Conservation (phyloP, 1,284 basidiomycete genomes). For the Inonotus obliquus region DNA sequence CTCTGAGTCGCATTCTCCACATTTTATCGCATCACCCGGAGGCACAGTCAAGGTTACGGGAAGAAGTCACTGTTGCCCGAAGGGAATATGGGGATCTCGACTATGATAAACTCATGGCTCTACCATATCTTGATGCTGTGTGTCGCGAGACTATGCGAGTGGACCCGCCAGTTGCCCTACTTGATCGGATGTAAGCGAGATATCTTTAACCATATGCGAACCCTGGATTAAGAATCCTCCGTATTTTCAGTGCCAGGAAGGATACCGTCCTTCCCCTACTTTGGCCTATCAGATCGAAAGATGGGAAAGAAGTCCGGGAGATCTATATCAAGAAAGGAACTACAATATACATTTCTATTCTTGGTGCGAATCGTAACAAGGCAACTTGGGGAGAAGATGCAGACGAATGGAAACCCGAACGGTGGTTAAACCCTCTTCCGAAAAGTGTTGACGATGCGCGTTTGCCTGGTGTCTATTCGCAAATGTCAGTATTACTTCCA, state of each 20-base stretch:
- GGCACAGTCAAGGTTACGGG: constrained; percentile 25
- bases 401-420: constrained; percentile 22
- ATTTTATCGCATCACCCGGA: constrained; percentile 24
- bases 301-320: constrained; percentile 14
- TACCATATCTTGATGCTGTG: constrained; percentile 32
- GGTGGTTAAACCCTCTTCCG: constrained; percentile 20
- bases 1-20: constrained; percentile 25
- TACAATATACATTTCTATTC: constrained; percentile 20
- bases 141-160: constrained; percentile 31
- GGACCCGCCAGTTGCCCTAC: not conserved
- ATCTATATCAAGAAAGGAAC: constrained; percentile 21
- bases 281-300: constrained; percentile 16
- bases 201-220: not conserved
- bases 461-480: constrained; percentile 23
- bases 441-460: constrained; percentile 14
- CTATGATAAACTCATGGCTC: constrained; percentile 27
- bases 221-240: not conserved
- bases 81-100: constrained; percentile 23
- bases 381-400: constrained; percentile 22
- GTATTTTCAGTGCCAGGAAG: constrained; percentile 6
- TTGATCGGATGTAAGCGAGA: constrained; percentile 13
- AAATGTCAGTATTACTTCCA: constrained; percentile 17
- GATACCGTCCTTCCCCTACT: constrained; percentile 21
- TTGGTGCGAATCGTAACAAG: constrained; percentile 20
- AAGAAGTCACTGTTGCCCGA: constrained; percentile 25